A percentile compares a stretch with the other conserved stretches of the same genome.
Evolutionary conservation across 2,329 filamentous ascomycete genomes (phyloP).

Genomic region (Pseudomassariella vexata): DNA sequence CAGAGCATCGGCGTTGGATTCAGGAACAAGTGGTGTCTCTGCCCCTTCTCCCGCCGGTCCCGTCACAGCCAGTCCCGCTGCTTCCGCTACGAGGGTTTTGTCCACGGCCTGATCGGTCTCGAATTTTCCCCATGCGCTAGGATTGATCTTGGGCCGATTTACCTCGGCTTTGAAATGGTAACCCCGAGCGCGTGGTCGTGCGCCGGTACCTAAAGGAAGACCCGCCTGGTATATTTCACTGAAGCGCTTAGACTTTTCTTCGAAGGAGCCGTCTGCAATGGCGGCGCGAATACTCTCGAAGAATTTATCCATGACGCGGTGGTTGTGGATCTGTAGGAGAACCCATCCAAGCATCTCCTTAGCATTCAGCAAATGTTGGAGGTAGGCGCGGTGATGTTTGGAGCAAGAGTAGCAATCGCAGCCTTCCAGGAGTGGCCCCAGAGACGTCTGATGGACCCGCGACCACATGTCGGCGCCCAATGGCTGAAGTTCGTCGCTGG

Average conservation of each 20-base stretch:
- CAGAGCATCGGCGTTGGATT: slow-evolving; percentile 40
- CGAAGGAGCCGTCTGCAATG: slow-evolving; percentile 62
- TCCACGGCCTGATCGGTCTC: slow-evolving; percentile 17
- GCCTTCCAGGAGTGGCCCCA: slow-evolving; percentile 52
- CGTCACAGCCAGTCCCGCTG: slow-evolving; percentile 30
- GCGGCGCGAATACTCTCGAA: slow-evolving; percentile 64
- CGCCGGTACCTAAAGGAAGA: slow-evolving; percentile 68
- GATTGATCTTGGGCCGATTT: slow-evolving; percentile 61
- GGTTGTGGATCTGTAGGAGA: slow-evolving; percentile 87
- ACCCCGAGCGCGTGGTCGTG: slow-evolving; percentile 73
- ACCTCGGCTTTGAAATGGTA: slow-evolving; percentile 75
- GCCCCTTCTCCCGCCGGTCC: slow-evolving; percentile 30
- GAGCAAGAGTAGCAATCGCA: slow-evolving; percentile 83
- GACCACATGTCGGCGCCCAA: slow-evolving; percentile 79
- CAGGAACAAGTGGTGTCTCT: slow-evolving; percentile 44
- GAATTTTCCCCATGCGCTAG: slow-evolving; percentile 59
- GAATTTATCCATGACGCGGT: slow-evolving; percentile 65
- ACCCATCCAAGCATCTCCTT: slow-evolving; percentile 98
- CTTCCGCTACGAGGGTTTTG: slow-evolving; percentile 37
- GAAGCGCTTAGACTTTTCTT: slow-evolving; percentile 39
- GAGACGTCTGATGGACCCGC: slow-evolving; percentile 51
- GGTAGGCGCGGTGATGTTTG: slow-evolving; percentile 77
- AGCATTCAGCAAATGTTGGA: slow-evolving; percentile 80
- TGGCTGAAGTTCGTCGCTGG: slow-evolving; percentile 27
- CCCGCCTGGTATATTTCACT: slow-evolving; percentile 56